A percentile compares a stretch with the other conserved stretches of the same genome.
Evolutionary conservation across 257 asterid genomes (phyloP).

Genomic region (Nicotiana sylvestris): DNA sequence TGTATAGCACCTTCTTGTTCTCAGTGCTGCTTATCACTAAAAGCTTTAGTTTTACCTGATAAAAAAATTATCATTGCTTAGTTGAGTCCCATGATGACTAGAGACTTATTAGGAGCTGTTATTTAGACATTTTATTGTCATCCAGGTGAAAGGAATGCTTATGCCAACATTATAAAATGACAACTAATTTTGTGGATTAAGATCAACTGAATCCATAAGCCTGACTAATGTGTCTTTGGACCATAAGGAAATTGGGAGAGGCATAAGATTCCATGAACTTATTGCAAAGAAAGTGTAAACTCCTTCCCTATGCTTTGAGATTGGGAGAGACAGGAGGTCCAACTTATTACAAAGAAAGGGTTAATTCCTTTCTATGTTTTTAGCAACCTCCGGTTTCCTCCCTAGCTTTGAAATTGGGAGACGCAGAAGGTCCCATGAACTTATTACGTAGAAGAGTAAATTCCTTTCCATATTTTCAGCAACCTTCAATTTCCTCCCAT

Average conservation of each 20-base stretch:
- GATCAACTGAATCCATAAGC: not conserved
- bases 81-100: not conserved
- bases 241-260: not conserved
- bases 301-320: not conserved
- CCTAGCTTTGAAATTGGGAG: not conserved
- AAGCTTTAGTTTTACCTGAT: no score
- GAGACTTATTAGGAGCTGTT: not conserved
- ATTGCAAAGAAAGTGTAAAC: not conserved
- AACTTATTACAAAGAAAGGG: not conserved
- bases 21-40: no score
- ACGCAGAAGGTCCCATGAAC: not conserved
- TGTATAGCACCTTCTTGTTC: no score
- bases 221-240: not conserved
- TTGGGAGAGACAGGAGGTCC: not conserved
- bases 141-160: not conserved
- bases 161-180: not conserved
- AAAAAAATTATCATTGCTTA: not conserved
- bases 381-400: not conserved
- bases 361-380: not conserved
- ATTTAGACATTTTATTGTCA: not conserved
- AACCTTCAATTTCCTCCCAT: not conserved
- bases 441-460: not conserved
- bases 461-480: not conserved
- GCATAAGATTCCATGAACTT: not conserved
- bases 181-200: not conserved